Conservation (phyloP, 2,329 filamentous ascomycete species). For the Fusarium cyanostomum region DNA sequence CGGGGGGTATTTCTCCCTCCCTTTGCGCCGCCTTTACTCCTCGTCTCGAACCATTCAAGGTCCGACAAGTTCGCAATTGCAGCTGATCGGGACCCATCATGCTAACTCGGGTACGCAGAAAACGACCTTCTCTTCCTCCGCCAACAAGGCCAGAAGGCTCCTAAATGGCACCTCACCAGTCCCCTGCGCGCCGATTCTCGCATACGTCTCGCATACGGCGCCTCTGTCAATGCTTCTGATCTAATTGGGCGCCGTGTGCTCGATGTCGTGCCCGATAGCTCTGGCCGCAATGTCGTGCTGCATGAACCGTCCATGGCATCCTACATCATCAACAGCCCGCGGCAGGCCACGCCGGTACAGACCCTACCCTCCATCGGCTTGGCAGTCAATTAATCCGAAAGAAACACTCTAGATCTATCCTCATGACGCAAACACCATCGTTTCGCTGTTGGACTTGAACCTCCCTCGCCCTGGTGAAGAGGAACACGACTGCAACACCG, state of each 20-base stretch:
- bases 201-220: conserved; percentile 56
- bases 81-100: conserved; percentile 5
- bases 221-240: conserved; percentile 58
- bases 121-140: conserved; percentile 54
- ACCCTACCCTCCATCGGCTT: too few relatives aligned
- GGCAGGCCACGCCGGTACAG: conserved; percentile 74
- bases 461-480: conserved; percentile 54
- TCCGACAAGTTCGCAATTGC: background rate
- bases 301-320: conserved; percentile 75
- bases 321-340: conserved; percentile 73
- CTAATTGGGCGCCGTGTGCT: conserved; percentile 72
- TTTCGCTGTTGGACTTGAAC: conserved; percentile 80
- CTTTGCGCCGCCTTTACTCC: conserved; percentile 36
- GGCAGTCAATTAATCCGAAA: background rate
- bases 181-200: conserved; percentile 46
- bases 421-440: conserved; percentile 77
- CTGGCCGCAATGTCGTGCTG: conserved; percentile 61
- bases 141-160: conserved; percentile 48
- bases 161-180: conserved; percentile 52
- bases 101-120: conserved; percentile 42
- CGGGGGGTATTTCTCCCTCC: background rate
- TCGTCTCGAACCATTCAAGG: conserved; percentile 44
- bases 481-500: conserved; percentile 40
- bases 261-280: conserved; percentile 66
- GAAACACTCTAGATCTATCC: conserved; percentile 64